Conservation (phyloP, 495 filamentous ascomycete genomes). For the Thermothielavioides terrestris region DNA sequence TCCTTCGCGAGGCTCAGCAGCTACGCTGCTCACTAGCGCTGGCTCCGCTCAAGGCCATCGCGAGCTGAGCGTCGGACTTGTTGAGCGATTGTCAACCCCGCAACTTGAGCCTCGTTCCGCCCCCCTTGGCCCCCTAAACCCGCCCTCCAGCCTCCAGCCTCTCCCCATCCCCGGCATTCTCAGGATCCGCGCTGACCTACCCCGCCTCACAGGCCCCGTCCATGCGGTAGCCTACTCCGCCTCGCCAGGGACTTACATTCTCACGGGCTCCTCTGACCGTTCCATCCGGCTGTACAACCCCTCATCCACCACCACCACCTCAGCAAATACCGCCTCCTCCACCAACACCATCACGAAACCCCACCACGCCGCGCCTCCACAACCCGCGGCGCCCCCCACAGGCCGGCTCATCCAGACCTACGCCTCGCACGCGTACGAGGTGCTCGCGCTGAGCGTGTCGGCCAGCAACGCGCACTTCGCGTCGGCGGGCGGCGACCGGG, state of each 20-base stretch:
- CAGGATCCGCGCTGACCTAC: slow-evolving; percentile 10
- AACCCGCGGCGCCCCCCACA: slow-evolving; percentile 27
- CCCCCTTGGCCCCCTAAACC: background rate
- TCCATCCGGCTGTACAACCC: slow-evolving; percentile 74
- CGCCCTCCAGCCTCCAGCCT: background rate
- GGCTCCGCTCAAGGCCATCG: too few species aligned
- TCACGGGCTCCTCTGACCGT: slow-evolving; percentile 82
- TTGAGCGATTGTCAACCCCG: too few species aligned
- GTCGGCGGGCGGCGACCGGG: slow-evolving; percentile 76
- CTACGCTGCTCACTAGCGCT: too few species aligned
- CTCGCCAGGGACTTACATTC: slow-evolving; percentile 62
- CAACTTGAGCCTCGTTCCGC: background rate
- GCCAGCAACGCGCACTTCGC: slow-evolving; percentile 72
- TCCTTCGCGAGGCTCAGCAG: too few species aligned
- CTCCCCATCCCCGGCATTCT: background rate
- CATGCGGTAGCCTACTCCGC: slow-evolving; percentile 66
- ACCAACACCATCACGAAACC: slow-evolving; percentile 12
- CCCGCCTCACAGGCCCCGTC: slow-evolving; percentile 48
- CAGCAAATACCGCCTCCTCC: slow-evolving; percentile 28
- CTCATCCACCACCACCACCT: slow-evolving; percentile 33
- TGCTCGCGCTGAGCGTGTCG: slow-evolving; percentile 71
- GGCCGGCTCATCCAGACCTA: slow-evolving; percentile 70
- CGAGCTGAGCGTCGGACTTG: too few species aligned
- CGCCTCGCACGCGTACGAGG: slow-evolving; percentile 79
- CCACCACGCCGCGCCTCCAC: slow-evolving; percentile 14